Evolutionary conservation across 768 basidiomycete species (phyloP).

Genomic region (Collybia mongolica): DNA sequence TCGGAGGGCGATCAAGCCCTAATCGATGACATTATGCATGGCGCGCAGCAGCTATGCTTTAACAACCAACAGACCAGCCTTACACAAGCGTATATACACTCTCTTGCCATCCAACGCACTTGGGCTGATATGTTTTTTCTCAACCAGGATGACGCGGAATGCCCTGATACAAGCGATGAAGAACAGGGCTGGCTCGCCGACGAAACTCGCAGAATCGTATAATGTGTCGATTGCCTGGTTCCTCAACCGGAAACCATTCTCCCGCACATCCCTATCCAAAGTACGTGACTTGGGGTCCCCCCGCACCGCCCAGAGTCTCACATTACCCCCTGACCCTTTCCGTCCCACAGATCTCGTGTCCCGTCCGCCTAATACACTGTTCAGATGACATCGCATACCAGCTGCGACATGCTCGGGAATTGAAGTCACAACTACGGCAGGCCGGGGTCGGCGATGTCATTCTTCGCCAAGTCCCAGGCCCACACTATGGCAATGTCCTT

Average conservation of each 20-base stretch:
- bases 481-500: constrained; percentile 20
- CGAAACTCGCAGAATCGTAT: constrained; percentile 14
- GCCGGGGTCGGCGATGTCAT: constrained; percentile 16
- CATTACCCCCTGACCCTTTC: background rate
- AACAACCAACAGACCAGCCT: constrained; percentile 13
- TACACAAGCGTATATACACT: constrained; percentile 13
- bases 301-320: background rate
- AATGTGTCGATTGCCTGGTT: constrained; percentile 18
- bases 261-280: constrained; percentile 13
- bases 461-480: constrained; percentile 16
- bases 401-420: constrained; percentile 11
- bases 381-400: constrained; percentile 23
- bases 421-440: constrained; percentile 17
- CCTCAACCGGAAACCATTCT: constrained; percentile 10
- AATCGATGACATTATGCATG: constrained; percentile 14
- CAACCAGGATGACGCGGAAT: constrained; percentile 12
- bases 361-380: constrained; percentile 21
- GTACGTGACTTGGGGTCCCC: background rate
- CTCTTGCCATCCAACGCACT: background rate
- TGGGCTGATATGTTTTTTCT: background rate
- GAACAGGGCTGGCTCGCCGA: constrained; percentile 16
- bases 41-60: constrained; percentile 18
- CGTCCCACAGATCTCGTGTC: constrained; percentile 14
- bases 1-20: constrained; percentile 6
- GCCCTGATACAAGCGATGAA: constrained; percentile 9